Base-by-base conservation (phyloP, 345 rosid species). In the Gossypium thurberi region DNA sequence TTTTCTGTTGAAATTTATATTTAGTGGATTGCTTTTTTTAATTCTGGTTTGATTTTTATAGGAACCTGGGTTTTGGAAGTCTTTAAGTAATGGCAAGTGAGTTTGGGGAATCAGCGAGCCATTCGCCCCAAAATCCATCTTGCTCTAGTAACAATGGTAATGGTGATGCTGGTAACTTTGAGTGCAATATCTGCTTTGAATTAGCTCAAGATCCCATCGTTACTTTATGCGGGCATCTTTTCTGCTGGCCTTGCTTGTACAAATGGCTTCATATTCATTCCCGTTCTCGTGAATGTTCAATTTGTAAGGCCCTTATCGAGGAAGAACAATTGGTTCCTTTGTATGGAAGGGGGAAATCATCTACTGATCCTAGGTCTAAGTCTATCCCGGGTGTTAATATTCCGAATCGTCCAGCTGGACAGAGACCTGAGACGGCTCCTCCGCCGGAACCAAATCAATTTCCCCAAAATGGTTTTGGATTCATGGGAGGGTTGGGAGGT, bases 221-320 rank as follows among this genome's bases (percentile, higher is more conserved):
- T 11, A 95, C 99, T 62, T 80, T 95, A 67, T 95, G 99, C 53
- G 98, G 99, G 52, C 99, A 95, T 81, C 91, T 95, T 70, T 95
- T 89, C 81, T 95, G 98, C 74, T 95, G 99, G 98, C 99, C 98
- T 58, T 95, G 98, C 77, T 89, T 92, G 48, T 95, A 95, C 81
- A 93, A 88, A 80, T 95, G 98, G 99, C 93, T 92, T 17, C 91
- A 89, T 28, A 73, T 85, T 67, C 99, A 95, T 72, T 92, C 98
- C 1, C 84, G 81, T 11, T 89, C 90, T 1, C 78, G 71, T 37
- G 97, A 91, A 70, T 95, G 99, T 48, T 98, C 97, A 0, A 98
- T 95, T 75, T 95, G 99, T 81, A 91, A 95, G 85, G 98, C 99
- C 21, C 6, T 84, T 0, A 72, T 92, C 18, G 90, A 95, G 79